Base-by-base conservation (phyloP, 352 stramenopile genomes). In the Aphanomyces cochlioides region DNA sequence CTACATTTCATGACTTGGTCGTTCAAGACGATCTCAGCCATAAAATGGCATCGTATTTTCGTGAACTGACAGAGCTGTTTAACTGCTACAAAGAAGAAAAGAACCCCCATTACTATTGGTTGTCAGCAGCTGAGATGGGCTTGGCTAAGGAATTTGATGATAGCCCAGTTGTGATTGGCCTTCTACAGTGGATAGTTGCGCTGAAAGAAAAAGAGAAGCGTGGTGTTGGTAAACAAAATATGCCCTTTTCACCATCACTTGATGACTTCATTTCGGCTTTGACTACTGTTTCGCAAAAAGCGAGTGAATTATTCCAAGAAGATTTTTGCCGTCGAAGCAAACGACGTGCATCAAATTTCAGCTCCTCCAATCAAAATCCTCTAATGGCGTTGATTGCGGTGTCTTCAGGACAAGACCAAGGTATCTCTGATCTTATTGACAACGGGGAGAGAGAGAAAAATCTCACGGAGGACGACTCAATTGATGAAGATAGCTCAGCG, bases 201-300 rank as follows among this genome's bases (percentile, higher is more conserved):
- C 72, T 88, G 10, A 92, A 90, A 56, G 80, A 92, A 58, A 93
- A 93, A 69, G 79, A 92, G 57, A 74, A 79, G 3, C 85, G 85
- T 34, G 84, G 85, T 7, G 84, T 93, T 6, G 85, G 85, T 0
- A 70, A 90, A 64, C 86, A 93, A 73, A 93, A 93, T 70, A 93
- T 93, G 86, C 77, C 60, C 19, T 91, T 90, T 70, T 90, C 75
- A 43, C 72, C 82, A 38, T 75, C 79, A 28, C 73, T 93, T 13
- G 83, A 93, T 68, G 65, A 74, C 4, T 93, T 92, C 64, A 87
- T 91, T 81, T 76, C 77, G 7, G 77, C 80, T 7, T 64, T 93
- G 2, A 76, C 77, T 1, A 80, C 84, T 17, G 66, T 91, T 47
- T 91, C 83, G 3, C 47, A 73, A 0, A 76, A 89, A 50, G 79